Evolutionary conservation across 805 yeast genomes (phyloP), one percentile per base, ranked within the genome.

Genomic region (Wickerhamomyces canadensis): DNA sequence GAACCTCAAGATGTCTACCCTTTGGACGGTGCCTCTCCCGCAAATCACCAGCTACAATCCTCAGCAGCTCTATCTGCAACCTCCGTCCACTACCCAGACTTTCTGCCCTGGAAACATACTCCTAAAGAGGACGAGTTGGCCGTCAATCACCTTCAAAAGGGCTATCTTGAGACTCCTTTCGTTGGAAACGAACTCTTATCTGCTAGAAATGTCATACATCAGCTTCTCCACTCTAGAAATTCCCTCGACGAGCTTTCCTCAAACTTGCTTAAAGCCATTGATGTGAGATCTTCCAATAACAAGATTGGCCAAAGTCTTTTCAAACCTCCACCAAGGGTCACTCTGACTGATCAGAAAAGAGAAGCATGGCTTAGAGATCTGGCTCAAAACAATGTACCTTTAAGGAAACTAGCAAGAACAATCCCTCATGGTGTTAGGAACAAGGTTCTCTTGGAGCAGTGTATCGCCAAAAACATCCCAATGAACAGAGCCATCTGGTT

Each of bases 351-450:
- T 42, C 82, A 80, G 52, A 84, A 85, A 55, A 72, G 81, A 41
- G 96, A 86, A 43, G 66, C 78, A 3, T 91, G 98, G 98, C 64
- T 91, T 33, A 72, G 72, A 36, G 95, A 87, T 51, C 67, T 91
- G 35, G 85, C 93, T 4, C 70, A 83, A 36, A 72, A 82, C 0
- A 60, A 65, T 15, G 68, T 81, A 0, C 84, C 96, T 1, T 63
- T 91, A 34, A 67, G 73, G 30, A 75, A 74, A 41, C 71, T 89
- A 4, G 73, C 93, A 3, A 69, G 84, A 37, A 84, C 88, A 15
- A 74, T 91, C 7, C 98, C 98, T 0, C 96, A 91, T 56, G 97
- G 97, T 0, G 74, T 89, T 17, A 68, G 89, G 45, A 84, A 85
- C 54, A 76, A 77, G 46, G 69, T 72, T 1, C 64, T 91, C 15